phyloP scores from a whole-genome alignment of 108 stramenopile species.

The Seminavis robusta region DNA sequence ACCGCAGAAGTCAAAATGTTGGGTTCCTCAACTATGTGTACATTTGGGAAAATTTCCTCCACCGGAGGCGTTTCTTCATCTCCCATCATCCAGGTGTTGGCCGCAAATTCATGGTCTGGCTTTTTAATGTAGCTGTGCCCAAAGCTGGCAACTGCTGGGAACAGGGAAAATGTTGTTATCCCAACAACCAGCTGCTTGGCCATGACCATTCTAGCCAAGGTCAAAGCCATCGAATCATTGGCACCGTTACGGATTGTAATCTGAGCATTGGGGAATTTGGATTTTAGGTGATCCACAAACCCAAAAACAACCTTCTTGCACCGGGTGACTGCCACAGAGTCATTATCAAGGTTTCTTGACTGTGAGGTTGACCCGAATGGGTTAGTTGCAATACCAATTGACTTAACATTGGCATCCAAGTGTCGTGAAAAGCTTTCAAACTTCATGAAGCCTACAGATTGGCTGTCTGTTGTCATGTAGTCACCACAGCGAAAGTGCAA shows the following conservation, averaged over 20 bases:
- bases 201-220: constrained; percentile 10
- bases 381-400: constrained; percentile 20
- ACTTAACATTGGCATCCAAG: not conserved
- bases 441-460: constrained; percentile 10
- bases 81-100: not conserved
- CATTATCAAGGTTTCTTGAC: constrained; percentile 2
- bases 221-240: constrained; percentile 7
- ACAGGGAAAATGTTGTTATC: constrained; percentile 8
- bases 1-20: not conserved
- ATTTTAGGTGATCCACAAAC: constrained; percentile 5
- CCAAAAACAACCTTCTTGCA: constrained; percentile 3
- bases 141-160: constrained; percentile 8
- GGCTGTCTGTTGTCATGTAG: not conserved
- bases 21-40: not conserved
- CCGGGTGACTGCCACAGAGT: not conserved
- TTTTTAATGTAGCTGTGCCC: constrained; percentile 6
- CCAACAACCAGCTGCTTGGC: constrained; percentile 5
- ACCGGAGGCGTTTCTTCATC: not conserved
- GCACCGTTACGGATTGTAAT: constrained; percentile 2
- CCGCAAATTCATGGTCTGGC: not conserved
- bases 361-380: not conserved
- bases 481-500: constrained; percentile 26
- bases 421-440: constrained; percentile 3
- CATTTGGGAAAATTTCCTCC: too few species aligned
- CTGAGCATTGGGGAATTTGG: constrained; percentile 6